Percentiles rank a stretch among this genome's conserved stretches.
These are phyloP conservation scores for Rosa chinensis DNA, from an alignment of 306 rosid genomes.

Conservation along the genomic window DNA sequence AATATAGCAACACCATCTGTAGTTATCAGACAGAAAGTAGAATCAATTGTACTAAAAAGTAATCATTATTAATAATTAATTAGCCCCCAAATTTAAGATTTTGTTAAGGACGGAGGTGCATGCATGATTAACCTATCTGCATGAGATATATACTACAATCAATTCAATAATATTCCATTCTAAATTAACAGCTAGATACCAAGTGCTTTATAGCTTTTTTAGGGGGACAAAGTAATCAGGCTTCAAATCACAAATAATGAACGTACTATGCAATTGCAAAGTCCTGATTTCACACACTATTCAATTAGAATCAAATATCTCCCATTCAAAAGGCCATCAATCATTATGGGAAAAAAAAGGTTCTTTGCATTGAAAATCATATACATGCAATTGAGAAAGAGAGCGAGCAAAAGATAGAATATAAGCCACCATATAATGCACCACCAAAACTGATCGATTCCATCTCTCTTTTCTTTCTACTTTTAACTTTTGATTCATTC, in stretches of 20 bases:
- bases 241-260: background rate
- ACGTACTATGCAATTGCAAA: slow-evolving; percentile 3
- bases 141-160: background rate
- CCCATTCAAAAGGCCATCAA: background rate
- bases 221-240: background rate
- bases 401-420: slow-evolving; percentile 26
- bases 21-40: background rate
- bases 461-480: slow-evolving; percentile 24
- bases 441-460: slow-evolving; percentile 48
- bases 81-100: background rate
- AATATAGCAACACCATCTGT: background rate
- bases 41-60: background rate
- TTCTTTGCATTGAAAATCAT: slow-evolving; percentile 5
- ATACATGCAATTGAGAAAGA: slow-evolving; percentile 4
- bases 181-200: background rate
- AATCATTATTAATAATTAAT: background rate
- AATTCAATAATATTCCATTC: background rate
- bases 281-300: slow-evolving; percentile 47
- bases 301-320: slow-evolving; percentile 13
- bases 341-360: slow-evolving; percentile 27
- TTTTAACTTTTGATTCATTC: slow-evolving; percentile 46
- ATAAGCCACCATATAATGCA: slow-evolving; percentile 25
- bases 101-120: background rate
- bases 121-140: background rate
- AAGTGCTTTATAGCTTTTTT: background rate